Conservation (phyloP, 2,329 filamentous ascomycete species). For the Cladosporium sp. region DNA sequence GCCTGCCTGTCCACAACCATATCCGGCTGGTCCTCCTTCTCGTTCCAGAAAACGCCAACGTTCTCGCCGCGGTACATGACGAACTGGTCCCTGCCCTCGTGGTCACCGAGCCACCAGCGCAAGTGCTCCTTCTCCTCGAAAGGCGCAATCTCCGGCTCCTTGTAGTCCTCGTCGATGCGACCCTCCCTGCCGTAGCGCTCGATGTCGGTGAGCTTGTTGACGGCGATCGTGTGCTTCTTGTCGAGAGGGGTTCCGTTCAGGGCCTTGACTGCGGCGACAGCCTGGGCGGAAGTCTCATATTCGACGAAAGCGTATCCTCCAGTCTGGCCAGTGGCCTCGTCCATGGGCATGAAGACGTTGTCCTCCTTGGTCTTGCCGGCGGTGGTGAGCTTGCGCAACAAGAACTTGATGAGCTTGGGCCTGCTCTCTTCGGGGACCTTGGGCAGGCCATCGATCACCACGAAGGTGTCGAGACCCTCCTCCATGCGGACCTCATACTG, state of each 20-base stretch:
- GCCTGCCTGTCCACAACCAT: constrained; percentile 83
- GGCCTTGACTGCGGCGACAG: constrained; percentile 78
- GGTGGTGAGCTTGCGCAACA: constrained; percentile 84
- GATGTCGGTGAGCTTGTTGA: constrained; percentile 98
- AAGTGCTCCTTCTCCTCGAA: constrained; percentile 93
- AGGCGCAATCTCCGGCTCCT: constrained; percentile 69
- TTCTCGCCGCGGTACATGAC: constrained; percentile 88
- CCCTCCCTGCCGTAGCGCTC: constrained; percentile 94
- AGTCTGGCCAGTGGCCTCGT: constrained; percentile 70
- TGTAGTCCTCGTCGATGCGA: constrained; percentile 85
- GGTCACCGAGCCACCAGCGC: constrained; percentile 85
- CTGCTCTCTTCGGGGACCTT: constrained; percentile 84
- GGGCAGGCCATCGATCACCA: constrained; percentile 91
- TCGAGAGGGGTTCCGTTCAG: constrained; percentile 84
- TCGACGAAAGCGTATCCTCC: constrained; percentile 95
- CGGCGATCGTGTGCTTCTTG: constrained; percentile 89
- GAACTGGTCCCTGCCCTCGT: constrained; percentile 88
- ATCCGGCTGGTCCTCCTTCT: constrained; percentile 86
- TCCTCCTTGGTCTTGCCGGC: constrained; percentile 83
- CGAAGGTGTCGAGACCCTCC: constrained; percentile 91
- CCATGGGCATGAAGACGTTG: constrained; percentile 87
- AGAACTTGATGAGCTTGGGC: constrained; percentile 90
- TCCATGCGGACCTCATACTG: constrained; percentile 95
- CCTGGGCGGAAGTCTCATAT: constrained; percentile 85
- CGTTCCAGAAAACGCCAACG: constrained; percentile 97